Conservation (phyloP, 2,329 filamentous ascomycete genomes). For the Botrytis paeoniae region DNA sequence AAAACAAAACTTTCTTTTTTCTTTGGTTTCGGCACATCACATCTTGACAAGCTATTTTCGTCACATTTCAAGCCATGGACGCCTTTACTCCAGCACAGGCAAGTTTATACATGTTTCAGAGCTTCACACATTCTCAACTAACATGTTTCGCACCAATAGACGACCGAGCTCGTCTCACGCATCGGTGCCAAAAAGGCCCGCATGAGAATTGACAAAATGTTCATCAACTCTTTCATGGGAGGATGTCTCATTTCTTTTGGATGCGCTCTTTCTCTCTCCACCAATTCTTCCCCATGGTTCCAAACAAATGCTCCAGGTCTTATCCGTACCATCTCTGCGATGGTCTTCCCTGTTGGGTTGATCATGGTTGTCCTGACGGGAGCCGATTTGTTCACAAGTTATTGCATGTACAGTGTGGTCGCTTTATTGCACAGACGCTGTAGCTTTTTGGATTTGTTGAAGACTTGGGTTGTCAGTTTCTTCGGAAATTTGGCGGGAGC, state of each 20-base stretch:
- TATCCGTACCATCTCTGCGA: conserved; percentile 44
- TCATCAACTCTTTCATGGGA: conserved; percentile 50
- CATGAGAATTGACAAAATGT: conserved; percentile 52
- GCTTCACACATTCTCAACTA: background rate
- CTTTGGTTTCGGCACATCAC: background rate
- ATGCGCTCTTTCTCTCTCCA: conserved; percentile 46
- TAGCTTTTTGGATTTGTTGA: conserved; percentile 35
- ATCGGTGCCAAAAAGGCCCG: conserved; percentile 51
- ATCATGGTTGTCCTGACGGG: conserved; percentile 49
- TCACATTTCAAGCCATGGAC: conserved; percentile 34
- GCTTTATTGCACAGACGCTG: conserved; percentile 45
- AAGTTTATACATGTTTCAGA: background rate
- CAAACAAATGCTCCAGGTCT: conserved; percentile 48
- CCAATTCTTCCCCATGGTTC: conserved; percentile 47
- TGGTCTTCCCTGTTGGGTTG: conserved; percentile 50
- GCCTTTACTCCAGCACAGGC: conserved; percentile 44
- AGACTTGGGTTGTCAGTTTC: conserved; percentile 46
- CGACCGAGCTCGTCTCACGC: conserved; percentile 49
- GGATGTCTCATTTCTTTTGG: conserved; percentile 52
- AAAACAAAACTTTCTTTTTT: background rate
- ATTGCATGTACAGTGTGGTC: conserved; percentile 43
- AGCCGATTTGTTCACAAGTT: conserved; percentile 47
- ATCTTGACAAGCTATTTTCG: background rate
- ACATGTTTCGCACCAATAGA: conserved; percentile 36
- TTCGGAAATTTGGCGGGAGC: conserved; percentile 49